A percentile compares a stretch with the other conserved stretches of the same genome.
phyloP scores from a whole-genome alignment of 1,139 yeast species.

The Suhomyces panamericanus region DNA sequence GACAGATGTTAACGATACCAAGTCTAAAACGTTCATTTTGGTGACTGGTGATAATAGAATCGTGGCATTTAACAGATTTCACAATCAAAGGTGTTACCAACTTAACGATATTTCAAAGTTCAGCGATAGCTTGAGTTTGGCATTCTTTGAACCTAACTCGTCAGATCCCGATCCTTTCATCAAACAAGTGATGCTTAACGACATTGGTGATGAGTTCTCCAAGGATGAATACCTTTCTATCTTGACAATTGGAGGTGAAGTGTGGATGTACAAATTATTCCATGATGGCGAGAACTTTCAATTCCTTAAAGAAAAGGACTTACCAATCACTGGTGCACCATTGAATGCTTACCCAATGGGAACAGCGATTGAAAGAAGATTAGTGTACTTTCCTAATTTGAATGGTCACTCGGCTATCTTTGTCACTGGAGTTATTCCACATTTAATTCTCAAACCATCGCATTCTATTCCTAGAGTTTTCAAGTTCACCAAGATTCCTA shows the following conservation, averaged over 20 bases:
- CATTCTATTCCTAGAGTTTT: conserved; percentile 68
- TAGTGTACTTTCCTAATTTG: conserved; percentile 59
- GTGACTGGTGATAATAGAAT: conserved; percentile 78
- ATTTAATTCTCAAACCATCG: conserved; percentile 61
- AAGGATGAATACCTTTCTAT: conserved; percentile 63
- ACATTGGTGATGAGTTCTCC: conserved; percentile 60
- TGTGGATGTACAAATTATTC: conserved; percentile 62
- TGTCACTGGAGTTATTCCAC: conserved; percentile 76
- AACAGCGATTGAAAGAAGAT: conserved; percentile 66
- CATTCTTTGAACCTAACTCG: conserved; percentile 57
- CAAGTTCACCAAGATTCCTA: conserved; percentile 64
- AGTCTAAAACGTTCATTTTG: conserved; percentile 58
- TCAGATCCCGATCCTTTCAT: conserved; percentile 73
- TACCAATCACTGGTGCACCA: conserved; percentile 68
- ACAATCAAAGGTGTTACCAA: conserved; percentile 66
- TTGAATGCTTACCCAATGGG: conserved; percentile 71
- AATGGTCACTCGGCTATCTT: conserved; percentile 63
- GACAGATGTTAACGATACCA: conserved; percentile 22
- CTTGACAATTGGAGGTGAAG: conserved; percentile 78
- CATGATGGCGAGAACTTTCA: conserved; percentile 52
- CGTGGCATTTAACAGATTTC: conserved; percentile 62
- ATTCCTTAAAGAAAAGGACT: conserved; percentile 50
- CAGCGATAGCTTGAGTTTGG: conserved; percentile 52
- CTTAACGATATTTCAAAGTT: conserved; percentile 59
- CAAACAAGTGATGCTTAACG: conserved; percentile 66